These are phyloP conservation scores for Zymoseptoria pseudotritici DNA, from an alignment of 2,329 filamentous ascomycete species.

Conservation along the genomic window DNA sequence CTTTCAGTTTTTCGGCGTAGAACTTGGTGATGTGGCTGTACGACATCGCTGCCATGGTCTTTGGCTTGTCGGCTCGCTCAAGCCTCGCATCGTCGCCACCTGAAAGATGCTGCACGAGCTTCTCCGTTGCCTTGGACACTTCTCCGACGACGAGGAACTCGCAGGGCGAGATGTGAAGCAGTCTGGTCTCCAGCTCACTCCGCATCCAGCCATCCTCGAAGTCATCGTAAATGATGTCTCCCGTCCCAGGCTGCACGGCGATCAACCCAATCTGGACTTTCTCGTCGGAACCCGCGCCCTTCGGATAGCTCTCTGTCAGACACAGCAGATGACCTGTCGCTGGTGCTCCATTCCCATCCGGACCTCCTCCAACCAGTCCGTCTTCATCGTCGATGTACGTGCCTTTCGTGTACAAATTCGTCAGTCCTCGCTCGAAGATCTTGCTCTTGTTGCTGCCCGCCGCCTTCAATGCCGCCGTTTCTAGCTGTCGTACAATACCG, in stretches of 20 bases:
- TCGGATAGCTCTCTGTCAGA: slow-evolving; percentile 76
- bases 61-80: slow-evolving; percentile 66
- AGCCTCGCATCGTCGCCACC: slow-evolving; percentile 82
- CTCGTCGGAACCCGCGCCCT: slow-evolving; percentile 78
- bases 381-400: slow-evolving; percentile 95
- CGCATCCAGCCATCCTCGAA: slow-evolving; percentile 98
- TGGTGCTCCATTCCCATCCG: slow-evolving; percentile 49
- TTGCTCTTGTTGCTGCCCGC: slow-evolving; percentile 89
- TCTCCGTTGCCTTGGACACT: slow-evolving; percentile 83
- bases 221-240: slow-evolving; percentile 89
- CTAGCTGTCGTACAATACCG: slow-evolving; percentile 85
- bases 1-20: slow-evolving; percentile 78
- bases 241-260: slow-evolving; percentile 90
- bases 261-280: slow-evolving; percentile 87
- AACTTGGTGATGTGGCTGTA: slow-evolving; percentile 87
- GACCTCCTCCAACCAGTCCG: slow-evolving; percentile 53
- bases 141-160: slow-evolving; percentile 91
- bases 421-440: slow-evolving; percentile 85
- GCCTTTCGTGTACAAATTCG: slow-evolving; percentile 94
- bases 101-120: slow-evolving; percentile 82
- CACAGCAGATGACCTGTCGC: slow-evolving; percentile 85
- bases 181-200: slow-evolving; percentile 87
- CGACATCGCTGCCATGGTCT: slow-evolving; percentile 75
- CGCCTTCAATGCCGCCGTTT: slow-evolving; percentile 93
- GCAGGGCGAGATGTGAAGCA: slow-evolving; percentile 90